Percentiles rank a stretch among this genome's conserved stretches.
Evolutionary conservation across 2,329 filamentous ascomycete genomes (phyloP).

Genomic region (Bipolaris bicolor): DNA sequence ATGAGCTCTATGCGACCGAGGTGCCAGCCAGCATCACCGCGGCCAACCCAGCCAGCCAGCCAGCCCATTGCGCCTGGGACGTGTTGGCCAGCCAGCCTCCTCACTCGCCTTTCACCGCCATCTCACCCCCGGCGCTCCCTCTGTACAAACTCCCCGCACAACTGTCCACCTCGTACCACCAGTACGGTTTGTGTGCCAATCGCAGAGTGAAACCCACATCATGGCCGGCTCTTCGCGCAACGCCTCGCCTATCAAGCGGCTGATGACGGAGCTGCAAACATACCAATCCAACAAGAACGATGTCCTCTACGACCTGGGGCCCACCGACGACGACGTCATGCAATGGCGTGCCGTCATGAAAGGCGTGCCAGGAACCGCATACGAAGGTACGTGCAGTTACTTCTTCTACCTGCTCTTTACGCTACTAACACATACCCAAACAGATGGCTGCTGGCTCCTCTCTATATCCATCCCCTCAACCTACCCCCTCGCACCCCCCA

Average conservation of each 20-base stretch:
- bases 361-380: slow-evolving; percentile 64
- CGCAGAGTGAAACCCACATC: neutral
- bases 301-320: slow-evolving; percentile 62
- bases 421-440: neutral
- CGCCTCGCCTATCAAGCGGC: slow-evolving; percentile 60
- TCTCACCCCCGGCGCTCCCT: neutral
- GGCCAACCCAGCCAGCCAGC: slow-evolving; percentile 12
- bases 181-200: neutral
- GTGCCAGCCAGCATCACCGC: slow-evolving; percentile 34
- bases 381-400: slow-evolving; percentile 57
- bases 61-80: neutral
- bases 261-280: slow-evolving; percentile 66
- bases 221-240: slow-evolving; percentile 45
- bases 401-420: neutral
- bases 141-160: neutral
- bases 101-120: slow-evolving; percentile 4
- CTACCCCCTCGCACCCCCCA: slow-evolving; percentile 81
- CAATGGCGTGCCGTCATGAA: slow-evolving; percentile 67
- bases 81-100: slow-evolving; percentile 6
- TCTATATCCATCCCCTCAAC: slow-evolving; percentile 73
- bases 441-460: slow-evolving; percentile 82
- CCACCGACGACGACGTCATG: slow-evolving; percentile 63
- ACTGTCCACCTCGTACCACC: neutral
- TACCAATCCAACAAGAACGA: slow-evolving; percentile 64
- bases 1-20: slow-evolving; percentile 17